These are phyloP conservation scores for Nemania bipapillata DNA, from an alignment of 2,329 filamentous ascomycete genomes.

Conservation along the genomic window DNA sequence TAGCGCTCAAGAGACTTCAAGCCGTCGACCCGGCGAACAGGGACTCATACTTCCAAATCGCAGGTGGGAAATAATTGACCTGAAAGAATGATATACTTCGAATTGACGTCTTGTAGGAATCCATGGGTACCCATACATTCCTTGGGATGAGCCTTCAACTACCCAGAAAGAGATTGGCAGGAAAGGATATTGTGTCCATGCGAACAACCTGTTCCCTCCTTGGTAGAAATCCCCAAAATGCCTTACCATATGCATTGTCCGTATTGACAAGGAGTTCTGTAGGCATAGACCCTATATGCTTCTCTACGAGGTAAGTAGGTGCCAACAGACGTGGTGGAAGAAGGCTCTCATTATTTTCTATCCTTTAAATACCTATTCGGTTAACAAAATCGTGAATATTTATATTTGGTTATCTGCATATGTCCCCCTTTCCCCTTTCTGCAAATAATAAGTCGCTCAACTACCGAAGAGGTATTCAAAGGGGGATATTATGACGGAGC, in stretches of 20 bases:
- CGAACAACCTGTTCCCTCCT: constrained; percentile 29
- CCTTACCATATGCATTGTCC: no score
- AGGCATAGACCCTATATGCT: constrained; percentile 33
- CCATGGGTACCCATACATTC: constrained; percentile 35
- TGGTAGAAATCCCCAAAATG: no score
- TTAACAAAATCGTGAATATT: no score
- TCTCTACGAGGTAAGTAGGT: constrained; percentile 37
- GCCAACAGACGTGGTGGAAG: no score
- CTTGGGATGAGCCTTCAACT: constrained; percentile 35
- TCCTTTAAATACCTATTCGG: no score
- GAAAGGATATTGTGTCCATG: constrained; percentile 40
- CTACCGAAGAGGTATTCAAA: no score
- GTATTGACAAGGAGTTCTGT: no score
- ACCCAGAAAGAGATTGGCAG: constrained; percentile 31
- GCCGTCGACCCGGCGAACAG: constrained; percentile 30
- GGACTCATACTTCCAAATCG: constrained; percentile 40
- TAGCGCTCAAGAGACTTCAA: constrained; percentile 36
- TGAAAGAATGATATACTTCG: neutral
- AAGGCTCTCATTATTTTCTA: no score
- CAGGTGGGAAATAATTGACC: constrained; percentile 21
- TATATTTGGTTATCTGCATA: no score
- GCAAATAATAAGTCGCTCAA: no score
- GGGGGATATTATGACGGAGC: no score
- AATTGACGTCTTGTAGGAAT: constrained; percentile 32
- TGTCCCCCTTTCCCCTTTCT: no score